Conservation (phyloP, 2,329 filamentous ascomycete genomes). For the Hortaea sp. region DNA sequence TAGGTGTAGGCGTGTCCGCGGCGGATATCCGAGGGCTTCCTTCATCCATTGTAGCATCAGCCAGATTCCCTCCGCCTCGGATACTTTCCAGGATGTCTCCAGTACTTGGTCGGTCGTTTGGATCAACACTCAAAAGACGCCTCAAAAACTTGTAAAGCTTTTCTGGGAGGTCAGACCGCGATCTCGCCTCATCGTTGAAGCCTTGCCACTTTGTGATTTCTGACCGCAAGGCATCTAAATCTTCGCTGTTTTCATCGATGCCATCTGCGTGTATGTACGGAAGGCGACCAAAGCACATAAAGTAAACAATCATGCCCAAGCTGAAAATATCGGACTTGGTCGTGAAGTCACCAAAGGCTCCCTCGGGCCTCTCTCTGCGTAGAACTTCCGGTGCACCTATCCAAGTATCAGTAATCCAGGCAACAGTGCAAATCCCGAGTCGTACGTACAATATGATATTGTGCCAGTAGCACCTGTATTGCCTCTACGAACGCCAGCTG, state of each 20-base stretch:
- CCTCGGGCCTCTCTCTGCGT: slow-evolving; percentile 50
- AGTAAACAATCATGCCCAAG: slow-evolving; percentile 95
- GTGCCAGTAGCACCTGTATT: slow-evolving; percentile 92
- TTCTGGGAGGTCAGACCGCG: slow-evolving; percentile 72
- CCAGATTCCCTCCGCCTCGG: slow-evolving; percentile 44
- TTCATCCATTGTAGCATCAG: slow-evolving; percentile 18
- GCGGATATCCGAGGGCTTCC: slow-evolving; percentile 29
- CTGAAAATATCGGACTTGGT: slow-evolving; percentile 98
- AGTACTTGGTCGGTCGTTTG: slow-evolving; percentile 67
- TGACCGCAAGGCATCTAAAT: slow-evolving; percentile 70
- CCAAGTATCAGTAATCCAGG: no score
- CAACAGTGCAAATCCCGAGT: no score
- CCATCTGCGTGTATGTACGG: slow-evolving; percentile 79
- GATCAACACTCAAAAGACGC: slow-evolving; percentile 66
- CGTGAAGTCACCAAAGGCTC: slow-evolving; percentile 82
- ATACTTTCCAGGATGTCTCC: slow-evolving; percentile 75
- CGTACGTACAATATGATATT: slow-evolving; percentile 78
- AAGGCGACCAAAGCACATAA: slow-evolving; percentile 86
- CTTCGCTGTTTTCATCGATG: slow-evolving; percentile 83
- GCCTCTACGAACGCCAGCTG: slow-evolving; percentile 67
- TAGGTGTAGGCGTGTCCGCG: slow-evolving; percentile 32
- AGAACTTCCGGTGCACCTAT: slow-evolving; percentile 63
- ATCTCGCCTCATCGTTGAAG: slow-evolving; percentile 50
- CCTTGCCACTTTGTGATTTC: slow-evolving; percentile 85
- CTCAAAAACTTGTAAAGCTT: slow-evolving; percentile 80